phyloP scores from a whole-genome alignment of 371 early-diverging fungal genomes.

The Entomophthora muscae region DNA sequence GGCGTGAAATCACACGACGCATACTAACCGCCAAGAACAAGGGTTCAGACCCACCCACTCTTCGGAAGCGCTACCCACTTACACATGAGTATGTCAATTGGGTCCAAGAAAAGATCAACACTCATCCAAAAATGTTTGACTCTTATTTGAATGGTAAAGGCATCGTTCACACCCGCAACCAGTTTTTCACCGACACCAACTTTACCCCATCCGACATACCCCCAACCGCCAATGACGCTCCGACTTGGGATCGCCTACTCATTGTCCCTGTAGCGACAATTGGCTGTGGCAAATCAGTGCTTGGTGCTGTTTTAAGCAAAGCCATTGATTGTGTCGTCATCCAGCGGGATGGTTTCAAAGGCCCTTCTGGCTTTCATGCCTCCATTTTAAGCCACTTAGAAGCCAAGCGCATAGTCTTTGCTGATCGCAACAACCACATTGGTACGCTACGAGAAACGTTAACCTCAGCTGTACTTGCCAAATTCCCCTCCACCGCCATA shows the following conservation, averaged over 20 bases:
- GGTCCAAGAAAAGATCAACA: constrained; percentile 33
- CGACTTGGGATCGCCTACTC: constrained; percentile 17
- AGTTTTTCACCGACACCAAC: constrained; percentile 31
- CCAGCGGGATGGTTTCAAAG: constrained; percentile 3
- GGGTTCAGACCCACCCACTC: constrained; percentile 9
- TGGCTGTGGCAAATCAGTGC: constrained; percentile 30
- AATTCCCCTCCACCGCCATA: neutral
- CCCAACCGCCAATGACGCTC: neutral
- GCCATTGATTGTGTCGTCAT: neutral
- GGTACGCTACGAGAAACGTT: neutral
- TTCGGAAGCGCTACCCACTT: constrained; percentile 25
- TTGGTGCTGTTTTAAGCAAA: neutral
- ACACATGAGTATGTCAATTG: constrained; percentile 58
- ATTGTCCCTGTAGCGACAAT: constrained; percentile 54
- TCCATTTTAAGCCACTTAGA: neutral
- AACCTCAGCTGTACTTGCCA: neutral
- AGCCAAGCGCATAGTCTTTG: neutral
- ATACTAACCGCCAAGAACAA: constrained; percentile 18
- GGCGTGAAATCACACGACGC: constrained; percentile 71
- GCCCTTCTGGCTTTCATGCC: neutral
- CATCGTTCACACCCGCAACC: constrained; percentile 51
- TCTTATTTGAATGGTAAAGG: constrained; percentile 48
- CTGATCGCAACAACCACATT: constrained; percentile 3
- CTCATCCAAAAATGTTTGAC: constrained; percentile 49
- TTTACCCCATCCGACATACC: neutral